phyloP scores from a whole-genome alignment of 345 rosid species.

The Turnera subulata region DNA sequence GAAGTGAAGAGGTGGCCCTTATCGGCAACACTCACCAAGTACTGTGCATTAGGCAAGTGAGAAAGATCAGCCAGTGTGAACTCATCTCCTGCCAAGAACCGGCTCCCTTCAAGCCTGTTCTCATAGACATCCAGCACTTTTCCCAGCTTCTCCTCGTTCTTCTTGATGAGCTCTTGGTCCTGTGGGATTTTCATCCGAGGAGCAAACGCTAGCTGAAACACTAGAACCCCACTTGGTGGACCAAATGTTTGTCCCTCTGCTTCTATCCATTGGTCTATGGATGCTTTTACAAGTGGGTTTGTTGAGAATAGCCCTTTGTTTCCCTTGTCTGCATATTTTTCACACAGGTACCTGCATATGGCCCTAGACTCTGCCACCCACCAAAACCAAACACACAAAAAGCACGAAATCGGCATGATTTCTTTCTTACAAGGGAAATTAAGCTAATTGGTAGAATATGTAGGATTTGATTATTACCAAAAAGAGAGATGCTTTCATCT shows the following conservation, averaged over 20 bases:
- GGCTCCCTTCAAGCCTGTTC: constrained; percentile 44
- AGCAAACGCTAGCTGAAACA: constrained; percentile 60
- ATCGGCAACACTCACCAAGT: constrained; percentile 36
- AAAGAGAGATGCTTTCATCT: constrained; percentile 52
- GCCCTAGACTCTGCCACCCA: constrained; percentile 47
- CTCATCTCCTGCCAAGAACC: constrained; percentile 62
- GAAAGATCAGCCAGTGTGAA: constrained; percentile 71
- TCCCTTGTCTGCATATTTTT: constrained; percentile 47
- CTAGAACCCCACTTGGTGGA: constrained; percentile 47
- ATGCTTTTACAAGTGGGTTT: constrained; percentile 56
- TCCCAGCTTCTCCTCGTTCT: constrained; percentile 43
- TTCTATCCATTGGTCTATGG: constrained; percentile 76
- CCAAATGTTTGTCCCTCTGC: constrained; percentile 61
- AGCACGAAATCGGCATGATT: neutral
- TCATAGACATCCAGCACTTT: constrained; percentile 66
- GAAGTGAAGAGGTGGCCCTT: constrained; percentile 41
- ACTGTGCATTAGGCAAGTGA: constrained; percentile 53
- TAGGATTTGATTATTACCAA: constrained; percentile 33
- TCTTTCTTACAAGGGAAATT: neutral
- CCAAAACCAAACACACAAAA: neutral
- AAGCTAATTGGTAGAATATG: neutral
- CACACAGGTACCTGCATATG: constrained; percentile 57
- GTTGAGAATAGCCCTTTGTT: constrained; percentile 46
- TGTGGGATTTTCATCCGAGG: constrained; percentile 55
- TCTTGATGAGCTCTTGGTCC: constrained; percentile 37